Base-by-base conservation (phyloP, 2,329 filamentous ascomycete genomes). In the Fusarium circinatum region DNA sequence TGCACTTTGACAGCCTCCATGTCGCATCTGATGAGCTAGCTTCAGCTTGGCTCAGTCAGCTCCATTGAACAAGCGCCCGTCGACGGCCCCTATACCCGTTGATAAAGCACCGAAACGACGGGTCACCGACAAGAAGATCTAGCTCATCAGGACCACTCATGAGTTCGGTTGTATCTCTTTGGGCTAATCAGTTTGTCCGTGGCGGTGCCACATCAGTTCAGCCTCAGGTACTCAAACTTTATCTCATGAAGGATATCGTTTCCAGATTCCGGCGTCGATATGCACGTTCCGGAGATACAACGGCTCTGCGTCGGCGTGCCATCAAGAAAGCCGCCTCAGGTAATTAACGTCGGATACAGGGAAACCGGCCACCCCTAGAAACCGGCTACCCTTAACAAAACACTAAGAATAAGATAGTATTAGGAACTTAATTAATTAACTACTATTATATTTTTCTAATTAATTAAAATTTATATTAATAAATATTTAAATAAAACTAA, bases 11-110 rank as follows among this genome's bases (percentile, higher is more conserved):
- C 38, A 30, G 30, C 34, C 49, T 42, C 48, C 42, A 44, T 49
- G 62, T 48, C 32, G 28, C 20, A 26, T 22, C 48, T 32, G 32
- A 44, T 36, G 36, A 26, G n/a, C 24, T 52, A 62, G 54, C 44
- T 67, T 51, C 32, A 41, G 38, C 51, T 68, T 57, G 59, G 55
- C 42, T 68, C 28, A 61, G 71, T 68, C 28, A 61, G 71, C 67
- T 55, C 71, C 71, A 49, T 74, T 59, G 55, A 65, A 65, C 68
- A 75, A 75, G 56, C 63, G 60, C 64, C 59, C 51, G 56, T 60
- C 39, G 39, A 60, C 63, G 51, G 56, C 61, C 55, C 59, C 48
- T 56, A 44, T 63, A 51, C 62, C 51, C 59, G 38, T 49, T 47
- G 48, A 62, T n/a, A 75, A 69, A 62, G 36, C 68, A 65, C 71